phyloP scores from a whole-genome alignment of 2,329 filamentous ascomycete species.

The Verticillium alfalfae region DNA sequence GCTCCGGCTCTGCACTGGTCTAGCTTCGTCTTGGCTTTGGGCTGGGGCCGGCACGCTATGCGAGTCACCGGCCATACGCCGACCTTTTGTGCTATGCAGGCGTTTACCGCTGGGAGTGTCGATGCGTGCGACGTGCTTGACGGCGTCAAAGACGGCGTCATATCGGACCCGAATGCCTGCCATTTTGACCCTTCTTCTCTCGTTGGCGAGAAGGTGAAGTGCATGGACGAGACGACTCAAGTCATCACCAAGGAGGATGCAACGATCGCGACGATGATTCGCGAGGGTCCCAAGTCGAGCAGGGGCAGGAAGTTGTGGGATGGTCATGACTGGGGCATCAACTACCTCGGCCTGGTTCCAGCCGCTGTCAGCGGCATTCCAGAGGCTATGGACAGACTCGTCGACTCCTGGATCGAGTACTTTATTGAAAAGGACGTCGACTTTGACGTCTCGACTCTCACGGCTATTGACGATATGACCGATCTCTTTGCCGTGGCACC shows the following conservation, averaged over 20 bases:
- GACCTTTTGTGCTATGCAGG: constrained; percentile 17
- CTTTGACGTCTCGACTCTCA: constrained; percentile 18
- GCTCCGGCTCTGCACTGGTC: constrained; percentile 33
- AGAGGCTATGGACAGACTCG: constrained; percentile 10
- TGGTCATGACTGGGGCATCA: background rate
- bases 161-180: constrained; percentile 17
- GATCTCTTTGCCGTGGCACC: constrained; percentile 3
- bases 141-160: constrained; percentile 38
- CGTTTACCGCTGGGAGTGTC: constrained; percentile 26
- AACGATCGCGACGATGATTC: constrained; percentile 1
- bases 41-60: constrained; percentile 5
- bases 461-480: background rate
- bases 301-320: background rate
- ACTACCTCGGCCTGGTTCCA: constrained; percentile 1
- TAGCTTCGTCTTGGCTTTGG: constrained; percentile 2
- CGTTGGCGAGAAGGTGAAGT: background rate
- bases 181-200: constrained; percentile 4
- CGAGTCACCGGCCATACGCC: constrained; percentile 3
- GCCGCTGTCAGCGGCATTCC: background rate
- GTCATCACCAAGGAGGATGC: constrained; percentile 22
- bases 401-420: constrained; percentile 27
- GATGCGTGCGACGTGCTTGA: constrained; percentile 38
- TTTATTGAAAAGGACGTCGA: constrained; percentile 30
- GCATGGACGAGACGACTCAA: constrained; percentile 9
- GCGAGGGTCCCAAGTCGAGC: background rate